Evolutionary conservation across 2,329 filamentous ascomycete species (phyloP), one percentile per base, ranked within the genome.

Genomic region (Diaporthe sp.): DNA sequence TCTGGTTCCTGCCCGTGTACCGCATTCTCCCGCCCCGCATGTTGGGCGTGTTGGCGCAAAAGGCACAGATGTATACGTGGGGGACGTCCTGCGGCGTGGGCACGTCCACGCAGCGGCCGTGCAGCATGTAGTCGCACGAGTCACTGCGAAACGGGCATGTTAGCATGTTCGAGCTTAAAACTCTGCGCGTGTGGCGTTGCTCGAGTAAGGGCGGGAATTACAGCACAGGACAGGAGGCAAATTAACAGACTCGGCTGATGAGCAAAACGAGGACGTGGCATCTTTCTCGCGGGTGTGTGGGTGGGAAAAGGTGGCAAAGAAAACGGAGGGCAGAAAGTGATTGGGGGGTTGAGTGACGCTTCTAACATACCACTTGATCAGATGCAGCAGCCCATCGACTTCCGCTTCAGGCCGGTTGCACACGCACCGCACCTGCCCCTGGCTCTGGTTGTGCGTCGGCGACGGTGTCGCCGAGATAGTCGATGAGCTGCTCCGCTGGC

Each of bases 111-210:
- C 91, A 93, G 74, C 86, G 86, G n/a, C 89, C 90, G 80, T 93
- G 91, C 42, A 92, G 88, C 87, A 89, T 92, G 85, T 91, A 89
- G 79, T 92, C 91, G 80, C 91, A 93, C 34, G 90, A 91, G 83
- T 92, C 89, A 79, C 91, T 93, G 78, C 25, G 69, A 61, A 46
- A 42, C 39, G 42, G 46, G 19, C n/a, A 46, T 71, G 72, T 76
- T 39, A 76, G 75, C 59, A 74, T 15, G 3, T 69, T 58, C 31
- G 55, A 57, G 28, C 72, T 71, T 49, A 37, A 73, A 31, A 9
- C 10, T 46, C 19, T 65, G 42, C 37, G 31, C 65, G 44, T 39
- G 34, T 58, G 67, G 42, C 44, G 44, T 44, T 65, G 34, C 46
- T 34, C 39, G 61, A 53, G 39, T 42, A 58, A 49, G 44, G 31